Evolutionary conservation across 169 alveolate species (phyloP).

Genomic region (Plasmodium adleri): DNA sequence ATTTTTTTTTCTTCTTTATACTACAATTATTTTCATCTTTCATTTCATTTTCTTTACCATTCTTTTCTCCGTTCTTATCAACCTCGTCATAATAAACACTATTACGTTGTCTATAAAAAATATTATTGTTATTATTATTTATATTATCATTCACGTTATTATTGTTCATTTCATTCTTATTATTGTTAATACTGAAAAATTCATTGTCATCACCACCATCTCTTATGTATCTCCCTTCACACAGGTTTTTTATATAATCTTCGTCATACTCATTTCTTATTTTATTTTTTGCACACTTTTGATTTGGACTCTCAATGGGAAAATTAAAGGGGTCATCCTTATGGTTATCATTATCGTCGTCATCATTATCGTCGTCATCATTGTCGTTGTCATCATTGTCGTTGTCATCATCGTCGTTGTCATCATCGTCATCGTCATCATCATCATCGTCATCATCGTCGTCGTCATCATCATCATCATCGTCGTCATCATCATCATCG

Average conservation of each 20-base stretch:
- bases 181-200: slow-evolving; percentile 1
- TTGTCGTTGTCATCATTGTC: not conserved
- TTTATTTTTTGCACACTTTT: too few relatives aligned
- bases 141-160: too few relatives aligned
- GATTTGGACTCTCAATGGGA: too few relatives aligned
- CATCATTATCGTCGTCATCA: not conserved
- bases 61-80: not conserved
- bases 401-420: not conserved
- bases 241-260: not conserved
- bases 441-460: slow-evolving; percentile 1
- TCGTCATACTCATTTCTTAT: not conserved
- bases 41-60: too few relatives aligned
- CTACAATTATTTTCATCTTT: not conserved
- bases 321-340: too few relatives aligned
- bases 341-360: not conserved
- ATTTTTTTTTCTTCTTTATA: slow-evolving; percentile 13
- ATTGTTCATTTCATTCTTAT: not conserved
- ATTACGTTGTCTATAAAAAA: too few relatives aligned
- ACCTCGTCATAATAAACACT: too few relatives aligned
- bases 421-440: not conserved
- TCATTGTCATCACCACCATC: not conserved
- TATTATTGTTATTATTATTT: too few relatives aligned
- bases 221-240: not conserved
- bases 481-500: not conserved
- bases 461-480: not conserved